These are phyloP conservation scores for Penicillium paneum DNA, from an alignment of 2,329 filamentous ascomycete species.

Conservation along the genomic window DNA sequence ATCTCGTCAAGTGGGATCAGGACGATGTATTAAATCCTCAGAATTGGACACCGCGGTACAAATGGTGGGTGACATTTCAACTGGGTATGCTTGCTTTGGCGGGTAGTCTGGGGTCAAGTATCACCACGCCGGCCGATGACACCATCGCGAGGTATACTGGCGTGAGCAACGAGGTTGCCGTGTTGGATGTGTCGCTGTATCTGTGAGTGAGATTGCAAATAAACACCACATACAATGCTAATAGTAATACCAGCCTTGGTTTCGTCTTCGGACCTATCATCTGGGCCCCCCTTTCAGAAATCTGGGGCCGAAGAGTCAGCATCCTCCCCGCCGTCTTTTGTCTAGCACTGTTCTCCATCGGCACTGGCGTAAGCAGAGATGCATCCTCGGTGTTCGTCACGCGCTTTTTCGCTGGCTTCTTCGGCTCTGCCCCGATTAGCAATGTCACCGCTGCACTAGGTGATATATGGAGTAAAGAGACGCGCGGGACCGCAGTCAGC, in stretches of 20 bases:
- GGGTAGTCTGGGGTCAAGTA: constrained; percentile 50
- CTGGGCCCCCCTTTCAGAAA: constrained; percentile 46
- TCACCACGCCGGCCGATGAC: constrained; percentile 49
- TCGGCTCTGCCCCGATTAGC: constrained; percentile 44
- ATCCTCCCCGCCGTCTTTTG: constrained; percentile 46
- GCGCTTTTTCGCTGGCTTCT: constrained; percentile 47
- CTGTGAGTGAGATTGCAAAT: background rate
- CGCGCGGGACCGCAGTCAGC: constrained; percentile 39
- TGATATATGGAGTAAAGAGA: constrained; percentile 43
- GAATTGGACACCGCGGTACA: constrained; percentile 46
- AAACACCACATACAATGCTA: background rate
- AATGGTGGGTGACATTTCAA: constrained; percentile 50
- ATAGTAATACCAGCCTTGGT: constrained; percentile 7
- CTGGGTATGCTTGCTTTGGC: constrained; percentile 51
- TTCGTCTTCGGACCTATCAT: constrained; percentile 35
- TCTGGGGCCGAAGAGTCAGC: constrained; percentile 46
- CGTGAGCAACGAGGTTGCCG: constrained; percentile 45
- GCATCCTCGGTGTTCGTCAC: constrained; percentile 39
- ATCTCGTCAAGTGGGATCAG: constrained; percentile 13
- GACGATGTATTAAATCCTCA: constrained; percentile 41
- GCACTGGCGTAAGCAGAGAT: constrained; percentile 41
- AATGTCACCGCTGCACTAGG: constrained; percentile 46
- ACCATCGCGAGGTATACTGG: constrained; percentile 44
- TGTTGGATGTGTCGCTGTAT: constrained; percentile 49
- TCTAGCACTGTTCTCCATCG: constrained; percentile 48